Evolutionary conservation across 2,329 filamentous ascomycete species (phyloP).

Genomic region (Alternaria viburni): DNA sequence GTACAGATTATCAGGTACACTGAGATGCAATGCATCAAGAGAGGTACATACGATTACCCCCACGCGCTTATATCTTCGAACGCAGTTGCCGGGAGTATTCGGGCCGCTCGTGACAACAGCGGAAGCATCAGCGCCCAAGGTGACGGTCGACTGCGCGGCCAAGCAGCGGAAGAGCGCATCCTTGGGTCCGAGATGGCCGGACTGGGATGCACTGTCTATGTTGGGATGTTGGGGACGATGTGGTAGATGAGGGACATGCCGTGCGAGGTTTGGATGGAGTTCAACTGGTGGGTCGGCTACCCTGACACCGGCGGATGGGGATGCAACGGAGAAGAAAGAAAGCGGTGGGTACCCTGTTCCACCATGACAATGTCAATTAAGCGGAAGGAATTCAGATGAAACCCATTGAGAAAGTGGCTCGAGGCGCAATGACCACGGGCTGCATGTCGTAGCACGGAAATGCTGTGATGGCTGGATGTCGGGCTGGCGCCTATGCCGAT

Average conservation of each 20-base stretch:
- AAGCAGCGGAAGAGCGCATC: constrained; percentile 50
- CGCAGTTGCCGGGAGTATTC: constrained; percentile 5
- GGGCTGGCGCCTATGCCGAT: not conserved
- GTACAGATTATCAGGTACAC: not conserved
- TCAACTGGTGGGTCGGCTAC: not conserved
- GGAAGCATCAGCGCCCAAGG: constrained; percentile 10
- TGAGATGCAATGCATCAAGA: not conserved
- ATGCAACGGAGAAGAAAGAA: not conserved
- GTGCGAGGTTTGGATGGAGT: not conserved
- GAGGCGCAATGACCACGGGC: constrained; percentile 17
- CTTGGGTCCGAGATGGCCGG: constrained; percentile 56
- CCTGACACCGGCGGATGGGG: not conserved
- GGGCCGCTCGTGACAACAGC: constrained; percentile 2
- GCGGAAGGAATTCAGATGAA: not conserved
- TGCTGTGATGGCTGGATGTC: not conserved
- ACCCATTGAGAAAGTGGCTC: not conserved
- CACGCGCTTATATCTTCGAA: not conserved
- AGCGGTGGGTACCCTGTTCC: not conserved
- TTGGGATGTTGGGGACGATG: constrained; percentile 40
- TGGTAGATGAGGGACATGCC: not conserved
- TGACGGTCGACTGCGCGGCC: not conserved
- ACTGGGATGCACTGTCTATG: constrained; percentile 49
- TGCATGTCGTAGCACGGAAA: constrained; percentile 25
- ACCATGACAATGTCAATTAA: not conserved
- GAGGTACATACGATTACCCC: not conserved